These are phyloP conservation scores for Phytopythium chamaehyphon DNA, from an alignment of 352 stramenopile species.

Conservation along the genomic window DNA sequence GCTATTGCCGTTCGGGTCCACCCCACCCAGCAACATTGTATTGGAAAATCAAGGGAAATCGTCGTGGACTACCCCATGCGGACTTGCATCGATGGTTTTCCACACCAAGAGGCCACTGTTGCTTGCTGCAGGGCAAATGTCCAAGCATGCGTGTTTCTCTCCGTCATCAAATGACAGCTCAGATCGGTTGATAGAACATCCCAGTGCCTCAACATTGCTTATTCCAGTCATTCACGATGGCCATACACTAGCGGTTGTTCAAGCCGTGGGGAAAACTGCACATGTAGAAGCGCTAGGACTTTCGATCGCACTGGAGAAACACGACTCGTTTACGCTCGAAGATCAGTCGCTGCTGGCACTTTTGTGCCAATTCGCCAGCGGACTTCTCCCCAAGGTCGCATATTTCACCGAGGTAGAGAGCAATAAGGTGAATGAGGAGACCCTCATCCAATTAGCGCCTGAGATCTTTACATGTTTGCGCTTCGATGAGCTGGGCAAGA, in stretches of 20 bases:
- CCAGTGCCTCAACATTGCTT: slow-evolving; percentile 55
- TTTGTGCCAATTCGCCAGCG: slow-evolving; percentile 56
- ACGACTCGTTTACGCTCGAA: slow-evolving; percentile 51
- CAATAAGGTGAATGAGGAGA: slow-evolving; percentile 82
- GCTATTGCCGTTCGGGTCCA: slow-evolving; percentile 22
- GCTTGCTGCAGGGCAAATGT: slow-evolving; percentile 40
- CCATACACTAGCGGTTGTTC: slow-evolving; percentile 42
- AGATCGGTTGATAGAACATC: slow-evolving; percentile 50
- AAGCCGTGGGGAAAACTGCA: slow-evolving; percentile 59
- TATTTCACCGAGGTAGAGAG: slow-evolving; percentile 80
- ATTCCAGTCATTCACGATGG: slow-evolving; percentile 42
- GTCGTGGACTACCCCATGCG: slow-evolving; percentile 22
- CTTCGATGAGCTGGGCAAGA: slow-evolving; percentile 73
- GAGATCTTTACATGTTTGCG: slow-evolving; percentile 80
- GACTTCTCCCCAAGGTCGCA: slow-evolving; percentile 60
- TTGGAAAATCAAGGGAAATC: background rate
- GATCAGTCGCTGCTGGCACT: slow-evolving; percentile 50
- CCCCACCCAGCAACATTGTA: background rate
- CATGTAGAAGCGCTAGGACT: slow-evolving; percentile 57
- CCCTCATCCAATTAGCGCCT: slow-evolving; percentile 59
- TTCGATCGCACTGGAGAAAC: slow-evolving; percentile 54
- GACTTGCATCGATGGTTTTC: slow-evolving; percentile 61
- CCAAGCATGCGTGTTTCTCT: slow-evolving; percentile 47
- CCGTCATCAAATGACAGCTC: slow-evolving; percentile 45
- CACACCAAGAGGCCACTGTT: slow-evolving; percentile 65